Evolutionary conservation across 495 filamentous ascomycete genomes (phyloP), one percentile per base, ranked within the genome.

Genomic region (Emericellopsis terricola): DNA sequence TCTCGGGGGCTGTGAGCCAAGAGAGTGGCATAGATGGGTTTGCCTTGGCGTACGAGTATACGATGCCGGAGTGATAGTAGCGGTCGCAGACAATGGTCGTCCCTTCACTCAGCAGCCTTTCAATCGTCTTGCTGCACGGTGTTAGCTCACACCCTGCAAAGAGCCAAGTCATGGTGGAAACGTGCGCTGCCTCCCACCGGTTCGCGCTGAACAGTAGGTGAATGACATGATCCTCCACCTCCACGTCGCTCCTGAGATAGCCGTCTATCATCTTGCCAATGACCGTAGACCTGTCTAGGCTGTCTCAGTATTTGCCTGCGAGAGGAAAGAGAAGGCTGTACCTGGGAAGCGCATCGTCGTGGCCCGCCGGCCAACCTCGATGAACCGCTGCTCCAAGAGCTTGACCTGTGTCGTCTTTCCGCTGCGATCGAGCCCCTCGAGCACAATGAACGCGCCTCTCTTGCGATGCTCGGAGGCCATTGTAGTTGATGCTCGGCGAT

Each of bases 201-300:
- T 97, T 96, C 8, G 89, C 84, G 19, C 81, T 86, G 60, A 96
- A 97, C 15, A 96, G 69, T 14, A 97, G 70, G 52, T 96, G 91
- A 44, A 96, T 93, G 5, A 75, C 76, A 48, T 94, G 86, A 52
- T 94, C 89, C 37, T 91, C 79, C 49, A 85, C 69, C 36, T 83
- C 67, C 33, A 72, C 60, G 43, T 80, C 55, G 42, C 68, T 68
- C 44, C 73, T 78, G 34, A 96, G 71, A 52, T 96, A 97, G 41
- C 57, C 57, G 55, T 92, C 73, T 48, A 97, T 97, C 59, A 92
- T 73, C 42, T 78, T 70, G 18, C 89, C 89, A 44, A 89, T 94
- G 5, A 83, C 66, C 14, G 89, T 94, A 10, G 71, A 78, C 44
- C 89, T 70, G 56, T 96, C 86, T 89, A 38, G 15, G n/a, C n/a